A percentile compares a stretch with the other conserved stretches of the same genome.
Conservation (phyloP, 2,329 filamentous ascomycete species). For the Cladosporium sphaerospermum region DNA sequence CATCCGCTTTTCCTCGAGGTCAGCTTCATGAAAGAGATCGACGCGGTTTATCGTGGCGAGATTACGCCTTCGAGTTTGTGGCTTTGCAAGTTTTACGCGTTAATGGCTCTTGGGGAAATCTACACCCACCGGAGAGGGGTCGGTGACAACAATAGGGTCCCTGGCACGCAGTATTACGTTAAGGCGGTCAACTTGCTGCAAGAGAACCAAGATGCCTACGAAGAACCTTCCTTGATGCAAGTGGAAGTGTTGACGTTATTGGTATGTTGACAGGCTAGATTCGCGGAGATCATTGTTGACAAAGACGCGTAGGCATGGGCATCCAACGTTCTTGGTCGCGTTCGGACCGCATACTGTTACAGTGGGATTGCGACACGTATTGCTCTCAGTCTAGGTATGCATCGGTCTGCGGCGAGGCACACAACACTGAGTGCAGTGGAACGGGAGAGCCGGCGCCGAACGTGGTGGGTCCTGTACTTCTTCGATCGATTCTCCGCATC, state of each 20-base stretch:
- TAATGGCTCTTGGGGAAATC: conserved; percentile 44
- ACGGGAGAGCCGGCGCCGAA: conserved; percentile 27
- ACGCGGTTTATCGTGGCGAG: conserved; percentile 34
- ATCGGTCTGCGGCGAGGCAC: conserved; percentile 31
- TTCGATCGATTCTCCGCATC: conserved; percentile 30
- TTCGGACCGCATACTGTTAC: conserved; percentile 40
- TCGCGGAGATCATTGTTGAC: conserved; percentile 1
- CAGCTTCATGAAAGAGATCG: conserved; percentile 33
- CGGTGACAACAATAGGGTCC: conserved; percentile 31
- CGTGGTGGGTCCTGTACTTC: conserved; percentile 33
- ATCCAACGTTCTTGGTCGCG: conserved; percentile 40
- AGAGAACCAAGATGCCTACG: conserved; percentile 30
- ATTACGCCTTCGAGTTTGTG: conserved; percentile 29
- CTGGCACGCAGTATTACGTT: conserved; percentile 41
- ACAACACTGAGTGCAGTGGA: conserved; percentile 30
- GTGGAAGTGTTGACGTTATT: conserved; percentile 42
- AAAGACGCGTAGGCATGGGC: conserved; percentile 36
- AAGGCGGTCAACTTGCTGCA: conserved; percentile 36
- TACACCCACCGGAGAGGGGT: conserved; percentile 37
- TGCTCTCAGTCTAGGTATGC: conserved; percentile 41
- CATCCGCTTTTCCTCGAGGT: conserved; percentile 40
- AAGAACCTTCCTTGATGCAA: conserved; percentile 40
- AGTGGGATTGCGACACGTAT: conserved; percentile 43
- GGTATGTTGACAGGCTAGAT: conserved; percentile 25
- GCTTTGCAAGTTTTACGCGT: conserved; percentile 39